These are phyloP conservation scores for Thelonectria discophora DNA, from an alignment of 2,329 filamentous ascomycete species.

Conservation along the genomic window DNA sequence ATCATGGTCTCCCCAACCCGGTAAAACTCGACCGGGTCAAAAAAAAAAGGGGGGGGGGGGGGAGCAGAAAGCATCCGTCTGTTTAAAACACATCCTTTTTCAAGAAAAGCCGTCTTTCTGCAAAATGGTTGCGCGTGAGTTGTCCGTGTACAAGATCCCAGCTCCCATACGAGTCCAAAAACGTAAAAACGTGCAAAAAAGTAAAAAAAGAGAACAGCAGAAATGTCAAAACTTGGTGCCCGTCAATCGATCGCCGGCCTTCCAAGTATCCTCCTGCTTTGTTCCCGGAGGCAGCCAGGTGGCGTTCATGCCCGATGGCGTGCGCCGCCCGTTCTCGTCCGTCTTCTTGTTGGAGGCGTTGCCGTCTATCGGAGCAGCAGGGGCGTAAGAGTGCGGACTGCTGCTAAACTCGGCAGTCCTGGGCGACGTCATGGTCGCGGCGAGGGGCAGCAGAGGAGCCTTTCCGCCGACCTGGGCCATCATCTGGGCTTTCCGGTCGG, in stretches of 20 bases:
- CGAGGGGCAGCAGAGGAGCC: slow-evolving; percentile 72
- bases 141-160: slow-evolving; percentile 7
- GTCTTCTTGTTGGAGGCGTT: slow-evolving; percentile 70
- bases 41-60: neutral
- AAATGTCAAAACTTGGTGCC: slow-evolving; percentile 27
- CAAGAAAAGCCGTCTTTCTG: slow-evolving; percentile 2
- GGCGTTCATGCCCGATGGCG: slow-evolving; percentile 50
- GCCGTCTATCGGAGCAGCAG: slow-evolving; percentile 52
- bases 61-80: neutral
- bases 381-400: slow-evolving; percentile 51
- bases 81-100: neutral
- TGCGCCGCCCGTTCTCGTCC: slow-evolving; percentile 58
- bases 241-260: slow-evolving; percentile 48
- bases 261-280: slow-evolving; percentile 87
- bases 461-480: slow-evolving; percentile 54
- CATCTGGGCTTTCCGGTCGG: slow-evolving; percentile 80
- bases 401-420: slow-evolving; percentile 41
- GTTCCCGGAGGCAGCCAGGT: slow-evolving; percentile 82
- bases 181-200: slow-evolving; percentile 2
- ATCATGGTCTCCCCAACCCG: slow-evolving; percentile 9
- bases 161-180: neutral
- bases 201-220: slow-evolving; percentile 7
- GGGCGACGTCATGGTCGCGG: slow-evolving; percentile 43
- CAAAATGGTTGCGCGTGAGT: neutral
- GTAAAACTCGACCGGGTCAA: neutral